These are phyloP conservation scores for Erysimum cheiranthoides DNA, from an alignment of 345 rosid species.

Conservation along the genomic window DNA sequence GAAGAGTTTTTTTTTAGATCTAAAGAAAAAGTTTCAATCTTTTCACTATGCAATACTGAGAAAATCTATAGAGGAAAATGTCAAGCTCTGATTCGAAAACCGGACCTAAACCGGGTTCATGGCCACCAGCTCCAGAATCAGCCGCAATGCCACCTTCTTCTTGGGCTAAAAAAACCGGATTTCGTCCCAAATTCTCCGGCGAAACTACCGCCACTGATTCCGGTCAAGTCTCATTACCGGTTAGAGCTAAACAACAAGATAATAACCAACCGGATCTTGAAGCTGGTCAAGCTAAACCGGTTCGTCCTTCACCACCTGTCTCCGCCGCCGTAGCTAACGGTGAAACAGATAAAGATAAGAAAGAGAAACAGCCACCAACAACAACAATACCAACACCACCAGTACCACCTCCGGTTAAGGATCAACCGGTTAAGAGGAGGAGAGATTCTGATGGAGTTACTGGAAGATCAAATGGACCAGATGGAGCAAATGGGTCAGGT, in stretches of 20 bases:
- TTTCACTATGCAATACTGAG: constrained; percentile 30
- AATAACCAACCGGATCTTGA: constrained; percentile 70
- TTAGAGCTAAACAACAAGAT: constrained; percentile 53
- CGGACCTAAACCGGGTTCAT: constrained; percentile 71
- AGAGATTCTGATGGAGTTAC: constrained; percentile 75
- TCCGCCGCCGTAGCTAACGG: constrained; percentile 42
- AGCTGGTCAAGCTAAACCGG: constrained; percentile 56
- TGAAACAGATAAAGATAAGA: constrained; percentile 46
- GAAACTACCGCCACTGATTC: constrained; percentile 82
- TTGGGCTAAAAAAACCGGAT: constrained; percentile 95
- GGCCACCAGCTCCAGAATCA: constrained; percentile 79
- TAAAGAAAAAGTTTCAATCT: neutral
- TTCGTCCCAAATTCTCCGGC: constrained; percentile 95
- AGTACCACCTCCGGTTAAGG: constrained; percentile 48
- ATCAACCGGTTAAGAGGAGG: constrained; percentile 74
- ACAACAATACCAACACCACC: neutral
- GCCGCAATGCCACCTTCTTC: constrained; percentile 87
- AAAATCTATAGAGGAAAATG: constrained; percentile 46
- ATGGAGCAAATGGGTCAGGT: constrained; percentile 48
- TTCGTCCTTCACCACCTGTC: constrained; percentile 26
- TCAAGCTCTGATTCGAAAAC: constrained; percentile 71
- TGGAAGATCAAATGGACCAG: constrained; percentile 52
- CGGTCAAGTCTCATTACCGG: constrained; percentile 65
- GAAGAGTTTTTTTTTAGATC: constrained; percentile 35
- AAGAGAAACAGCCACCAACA: constrained; percentile 33